Percentiles rank a stretch among this genome's conserved stretches.
These are phyloP conservation scores for Ailanthus altissimus DNA, from an alignment of 345 rosid species.

Conservation along the genomic window DNA sequence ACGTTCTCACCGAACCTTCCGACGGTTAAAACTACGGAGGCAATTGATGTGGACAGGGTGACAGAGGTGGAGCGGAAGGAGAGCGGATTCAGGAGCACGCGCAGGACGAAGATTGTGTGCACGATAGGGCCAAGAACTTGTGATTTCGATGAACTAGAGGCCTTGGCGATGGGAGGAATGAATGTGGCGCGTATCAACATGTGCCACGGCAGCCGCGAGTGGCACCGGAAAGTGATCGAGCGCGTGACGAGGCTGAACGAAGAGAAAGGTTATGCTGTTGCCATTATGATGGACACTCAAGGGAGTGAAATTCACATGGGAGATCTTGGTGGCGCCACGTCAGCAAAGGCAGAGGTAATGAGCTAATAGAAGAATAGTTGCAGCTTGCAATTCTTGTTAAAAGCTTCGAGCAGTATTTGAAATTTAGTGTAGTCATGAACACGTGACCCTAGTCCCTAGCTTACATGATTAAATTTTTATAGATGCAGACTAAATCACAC, in stretches of 20 bases:
- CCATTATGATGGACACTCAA: conserved; percentile 74
- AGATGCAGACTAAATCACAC: not conserved
- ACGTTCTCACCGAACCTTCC: not conserved
- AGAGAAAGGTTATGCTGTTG: conserved; percentile 64
- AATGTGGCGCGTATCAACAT: conserved; percentile 67
- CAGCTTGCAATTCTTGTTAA: not conserved
- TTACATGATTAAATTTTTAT: not conserved
- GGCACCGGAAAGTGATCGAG: conserved; percentile 62
- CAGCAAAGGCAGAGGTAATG: conserved; percentile 60
- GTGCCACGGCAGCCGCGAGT: conserved; percentile 65
- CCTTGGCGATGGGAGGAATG: conserved; percentile 66
- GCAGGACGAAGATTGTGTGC: conserved; percentile 67
- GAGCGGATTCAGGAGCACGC: conserved; percentile 63
- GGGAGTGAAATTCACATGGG: conserved; percentile 79
- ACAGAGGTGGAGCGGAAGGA: conserved; percentile 65
- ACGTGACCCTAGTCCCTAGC: too few species aligned
- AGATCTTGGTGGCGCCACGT: conserved; percentile 60
- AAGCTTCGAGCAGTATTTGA: not conserved
- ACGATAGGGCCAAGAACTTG: conserved; percentile 65
- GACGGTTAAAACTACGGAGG: conserved; percentile 22
- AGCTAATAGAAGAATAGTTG: not conserved
- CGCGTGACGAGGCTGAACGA: conserved; percentile 59
- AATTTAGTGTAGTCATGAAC: too few species aligned
- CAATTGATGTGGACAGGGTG: conserved; percentile 51
- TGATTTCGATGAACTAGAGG: conserved; percentile 60